Conservation (phyloP, 768 basidiomycete genomes). For the Ramaria sp. region DNA sequence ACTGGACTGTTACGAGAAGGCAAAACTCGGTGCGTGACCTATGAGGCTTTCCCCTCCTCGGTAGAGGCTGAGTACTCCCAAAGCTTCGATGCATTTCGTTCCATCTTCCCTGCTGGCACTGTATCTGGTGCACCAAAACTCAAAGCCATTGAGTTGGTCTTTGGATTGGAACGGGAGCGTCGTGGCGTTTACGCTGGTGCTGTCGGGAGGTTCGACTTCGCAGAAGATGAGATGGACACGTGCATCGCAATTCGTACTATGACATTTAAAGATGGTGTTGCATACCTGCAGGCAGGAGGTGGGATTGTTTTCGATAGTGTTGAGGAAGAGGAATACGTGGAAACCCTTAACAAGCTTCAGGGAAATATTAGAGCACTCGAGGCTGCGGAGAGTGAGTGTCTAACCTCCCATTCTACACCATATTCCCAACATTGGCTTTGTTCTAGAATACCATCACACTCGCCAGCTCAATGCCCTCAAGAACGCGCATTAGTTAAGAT, state of each 20-base stretch:
- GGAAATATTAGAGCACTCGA: constrained; percentile 81
- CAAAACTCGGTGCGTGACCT: constrained; percentile 54
- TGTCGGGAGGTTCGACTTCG: constrained; percentile 97
- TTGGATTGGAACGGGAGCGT: constrained; percentile 75
- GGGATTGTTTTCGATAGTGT: constrained; percentile 96
- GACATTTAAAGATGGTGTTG: constrained; percentile 87
- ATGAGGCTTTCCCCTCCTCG: not conserved
- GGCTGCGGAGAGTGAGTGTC: constrained; percentile 71
- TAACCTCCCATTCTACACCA: not conserved
- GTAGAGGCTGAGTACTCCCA: not conserved
- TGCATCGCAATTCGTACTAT: constrained; percentile 99
- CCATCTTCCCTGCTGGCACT: constrained; percentile 97
- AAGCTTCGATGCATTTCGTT: constrained; percentile 97
- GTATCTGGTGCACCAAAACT: constrained; percentile 99
- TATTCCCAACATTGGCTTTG: not conserved
- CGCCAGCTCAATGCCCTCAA: not conserved
- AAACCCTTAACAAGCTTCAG: constrained; percentile 90
- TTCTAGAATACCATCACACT: constrained; percentile 10
- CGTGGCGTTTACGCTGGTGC: constrained; percentile 96
- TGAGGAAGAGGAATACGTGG: constrained; percentile 94
- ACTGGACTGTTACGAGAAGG: constrained; percentile 77
- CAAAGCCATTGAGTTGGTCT: constrained; percentile 91
- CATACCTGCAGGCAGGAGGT: constrained; percentile 92
- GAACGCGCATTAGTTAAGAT: not conserved
- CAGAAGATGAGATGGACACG: constrained; percentile 90